Conservation (phyloP, 345 rosid genomes). For the Lepidium africanum region DNA sequence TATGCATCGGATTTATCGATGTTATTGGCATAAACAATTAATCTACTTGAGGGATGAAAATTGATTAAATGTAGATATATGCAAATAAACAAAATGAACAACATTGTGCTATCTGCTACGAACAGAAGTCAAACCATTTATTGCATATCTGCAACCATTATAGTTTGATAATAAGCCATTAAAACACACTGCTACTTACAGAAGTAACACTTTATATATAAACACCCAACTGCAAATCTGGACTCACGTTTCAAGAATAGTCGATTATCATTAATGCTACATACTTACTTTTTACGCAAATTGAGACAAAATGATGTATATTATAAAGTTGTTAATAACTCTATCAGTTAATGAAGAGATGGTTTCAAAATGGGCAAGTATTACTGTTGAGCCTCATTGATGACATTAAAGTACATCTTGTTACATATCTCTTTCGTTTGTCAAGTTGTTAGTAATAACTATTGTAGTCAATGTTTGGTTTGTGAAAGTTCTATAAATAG, state of each 20-base stretch:
- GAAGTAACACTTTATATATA: background rate
- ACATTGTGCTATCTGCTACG: no score
- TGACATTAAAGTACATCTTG: background rate
- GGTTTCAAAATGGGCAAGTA: background rate
- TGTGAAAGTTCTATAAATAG: background rate
- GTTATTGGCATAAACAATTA: no score
- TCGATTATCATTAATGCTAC: conserved; percentile 9
- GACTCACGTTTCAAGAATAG: background rate
- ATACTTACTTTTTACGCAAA: background rate
- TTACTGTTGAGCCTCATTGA: background rate
- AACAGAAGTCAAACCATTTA: no score
- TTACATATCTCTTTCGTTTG: background rate
- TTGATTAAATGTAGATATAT: no score
- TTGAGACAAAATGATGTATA: background rate
- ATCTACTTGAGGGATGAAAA: background rate
- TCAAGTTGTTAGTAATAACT: background rate
- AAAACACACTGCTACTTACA: background rate
- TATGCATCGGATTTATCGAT: no score
- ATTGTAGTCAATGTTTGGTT: background rate
- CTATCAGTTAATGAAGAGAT: background rate
- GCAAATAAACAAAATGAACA: no score
- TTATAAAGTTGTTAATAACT: background rate
- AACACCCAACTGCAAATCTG: background rate
- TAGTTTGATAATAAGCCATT: background rate
- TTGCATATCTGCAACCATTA: background rate